These are phyloP conservation scores for Glebionis coronaria DNA, from an alignment of 129 eudicot genomes.

Conservation along the genomic window DNA sequence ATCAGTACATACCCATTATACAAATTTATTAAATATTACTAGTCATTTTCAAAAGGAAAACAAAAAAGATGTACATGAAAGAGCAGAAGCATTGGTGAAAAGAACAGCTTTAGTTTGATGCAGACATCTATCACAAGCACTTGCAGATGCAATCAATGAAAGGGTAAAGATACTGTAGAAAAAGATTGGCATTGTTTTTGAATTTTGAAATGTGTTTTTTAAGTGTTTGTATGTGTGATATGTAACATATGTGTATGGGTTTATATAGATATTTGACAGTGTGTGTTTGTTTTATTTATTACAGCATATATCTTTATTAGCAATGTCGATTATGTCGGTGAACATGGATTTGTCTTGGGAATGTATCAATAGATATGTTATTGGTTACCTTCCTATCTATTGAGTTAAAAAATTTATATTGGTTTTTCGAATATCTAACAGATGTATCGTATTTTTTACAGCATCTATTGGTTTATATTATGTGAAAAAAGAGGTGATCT, in stretches of 20 bases:
- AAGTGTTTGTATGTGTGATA: conserved; percentile 14
- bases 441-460: too few species aligned
- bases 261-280: conserved; percentile 25
- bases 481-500: too few species aligned
- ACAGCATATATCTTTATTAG: background rate
- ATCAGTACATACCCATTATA: conserved; percentile 13
- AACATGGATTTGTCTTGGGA: conserved; percentile 37
- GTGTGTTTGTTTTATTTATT: background rate
- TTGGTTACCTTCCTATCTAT: too few species aligned
- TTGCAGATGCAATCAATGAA: conserved; percentile 23
- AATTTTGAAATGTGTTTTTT: conserved; percentile 11
- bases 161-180: conserved; percentile 28
- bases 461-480: too few species aligned
- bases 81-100: conserved; percentile 37
- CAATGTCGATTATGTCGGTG: conserved; percentile 43
- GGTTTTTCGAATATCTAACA: too few species aligned
- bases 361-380: too few species aligned
- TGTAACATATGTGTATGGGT: conserved; percentile 1
- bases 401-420: too few species aligned
- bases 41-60: conserved; percentile 17
- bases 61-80: conserved; percentile 26
- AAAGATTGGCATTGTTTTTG: conserved; percentile 31
- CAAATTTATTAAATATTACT: conserved; percentile 4
- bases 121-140: conserved; percentile 40
- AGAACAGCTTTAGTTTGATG: conserved; percentile 39